These are phyloP conservation scores for Mucor velutinosus DNA, from an alignment of 371 early-diverging fungal species.

Conservation along the genomic window DNA sequence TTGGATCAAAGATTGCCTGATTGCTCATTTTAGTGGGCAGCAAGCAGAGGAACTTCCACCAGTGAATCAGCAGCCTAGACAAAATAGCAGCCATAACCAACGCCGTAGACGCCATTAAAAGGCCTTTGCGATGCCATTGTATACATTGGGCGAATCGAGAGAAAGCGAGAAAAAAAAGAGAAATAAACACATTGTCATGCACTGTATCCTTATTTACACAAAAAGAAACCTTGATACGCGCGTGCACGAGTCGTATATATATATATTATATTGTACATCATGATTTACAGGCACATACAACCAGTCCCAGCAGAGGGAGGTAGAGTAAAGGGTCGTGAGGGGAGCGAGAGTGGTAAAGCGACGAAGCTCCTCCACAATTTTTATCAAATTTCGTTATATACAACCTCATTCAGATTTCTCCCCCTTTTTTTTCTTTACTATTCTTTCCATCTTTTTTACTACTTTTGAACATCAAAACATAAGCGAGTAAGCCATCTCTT, in stretches of 20 bases:
- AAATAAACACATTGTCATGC: neutral
- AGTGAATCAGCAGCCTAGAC: conserved; percentile 8
- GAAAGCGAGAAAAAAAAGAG: neutral
- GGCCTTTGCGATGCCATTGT: neutral
- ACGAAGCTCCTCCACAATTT: neutral
- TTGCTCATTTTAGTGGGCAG: conserved; percentile 45
- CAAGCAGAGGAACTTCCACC: conserved; percentile 17
- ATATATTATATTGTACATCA: neutral
- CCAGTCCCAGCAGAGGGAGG: conserved; percentile 3
- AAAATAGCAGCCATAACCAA: neutral
- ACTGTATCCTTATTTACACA: neutral
- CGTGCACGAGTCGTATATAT: neutral
- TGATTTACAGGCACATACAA: neutral
- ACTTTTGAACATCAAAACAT: neutral
- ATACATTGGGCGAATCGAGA: neutral
- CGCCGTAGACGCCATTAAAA: conserved; percentile 28
- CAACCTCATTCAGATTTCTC: neutral
- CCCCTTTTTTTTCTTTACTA: neutral
- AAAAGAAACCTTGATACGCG: neutral
- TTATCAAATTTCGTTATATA: conserved; percentile 3
- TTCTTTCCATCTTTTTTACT: neutral
- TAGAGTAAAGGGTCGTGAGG: neutral
- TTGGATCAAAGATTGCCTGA: conserved; percentile 50
- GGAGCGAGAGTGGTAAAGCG: neutral
- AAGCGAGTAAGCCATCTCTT: neutral